phyloP scores from a whole-genome alignment of 371 early-diverging fungal species.

The Basidiobolus meristosporus region DNA sequence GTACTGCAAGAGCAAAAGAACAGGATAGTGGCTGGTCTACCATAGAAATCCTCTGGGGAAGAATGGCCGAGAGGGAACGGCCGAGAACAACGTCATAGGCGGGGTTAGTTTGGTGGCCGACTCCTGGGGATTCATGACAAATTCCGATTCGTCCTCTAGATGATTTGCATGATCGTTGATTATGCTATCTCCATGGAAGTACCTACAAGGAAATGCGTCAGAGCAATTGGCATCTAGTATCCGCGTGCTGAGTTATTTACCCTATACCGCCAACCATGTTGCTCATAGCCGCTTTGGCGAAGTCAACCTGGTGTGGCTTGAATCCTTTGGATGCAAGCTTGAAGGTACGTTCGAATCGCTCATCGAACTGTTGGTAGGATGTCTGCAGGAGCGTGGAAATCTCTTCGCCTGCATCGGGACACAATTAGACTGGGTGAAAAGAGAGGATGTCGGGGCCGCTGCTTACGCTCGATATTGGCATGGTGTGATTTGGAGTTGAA shows the following conservation, averaged over 20 bases:
- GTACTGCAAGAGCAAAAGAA: too few species aligned
- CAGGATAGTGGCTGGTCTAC: constrained; percentile 13
- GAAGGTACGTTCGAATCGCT: constrained; percentile 57
- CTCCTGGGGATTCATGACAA: constrained; percentile 8
- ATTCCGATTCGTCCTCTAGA: constrained; percentile 15
- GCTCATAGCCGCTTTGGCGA: constrained; percentile 57
- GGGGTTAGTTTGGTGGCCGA: constrained; percentile 28
- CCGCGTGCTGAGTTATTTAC: constrained; percentile 13
- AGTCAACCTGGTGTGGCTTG: constrained; percentile 25
- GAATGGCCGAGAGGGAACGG: constrained; percentile 80
- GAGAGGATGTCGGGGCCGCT: neutral
- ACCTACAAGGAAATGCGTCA: constrained; percentile 6
- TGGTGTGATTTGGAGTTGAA: constrained; percentile 22
- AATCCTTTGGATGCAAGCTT: constrained; percentile 44
- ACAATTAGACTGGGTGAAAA: too few species aligned
- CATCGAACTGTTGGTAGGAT: constrained; percentile 26
- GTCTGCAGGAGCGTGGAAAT: too few species aligned
- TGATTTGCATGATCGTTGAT: constrained; percentile 23
- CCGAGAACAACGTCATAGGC: constrained; percentile 56
- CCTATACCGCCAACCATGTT: constrained; percentile 87
- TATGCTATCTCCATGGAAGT: constrained; percentile 31
- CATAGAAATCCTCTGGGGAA: constrained; percentile 93
- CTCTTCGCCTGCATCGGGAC: too few species aligned
- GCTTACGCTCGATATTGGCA: constrained; percentile 5
- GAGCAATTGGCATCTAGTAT: neutral